Conservation (phyloP, 2,329 filamentous ascomycete species). For the Colletotrichum godetiae region DNA sequence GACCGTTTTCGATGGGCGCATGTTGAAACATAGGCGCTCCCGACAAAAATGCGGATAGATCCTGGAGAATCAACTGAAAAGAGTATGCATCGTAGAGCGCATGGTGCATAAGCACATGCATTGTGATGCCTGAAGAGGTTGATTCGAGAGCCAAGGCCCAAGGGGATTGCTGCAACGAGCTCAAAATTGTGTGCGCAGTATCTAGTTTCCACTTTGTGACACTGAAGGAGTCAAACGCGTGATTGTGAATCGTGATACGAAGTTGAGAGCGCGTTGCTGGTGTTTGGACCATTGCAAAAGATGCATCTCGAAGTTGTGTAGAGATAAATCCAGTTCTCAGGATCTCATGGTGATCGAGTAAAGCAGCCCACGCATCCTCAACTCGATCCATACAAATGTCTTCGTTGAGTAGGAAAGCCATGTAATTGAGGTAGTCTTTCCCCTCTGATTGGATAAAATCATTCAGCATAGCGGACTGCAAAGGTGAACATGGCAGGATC, state of each 20-base stretch:
- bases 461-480: constrained; percentile 84
- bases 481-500: constrained; percentile 80
- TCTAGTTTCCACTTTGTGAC: constrained; percentile 51
- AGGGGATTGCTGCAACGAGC: constrained; percentile 63
- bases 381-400: constrained; percentile 55
- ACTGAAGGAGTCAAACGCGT: constrained; percentile 40
- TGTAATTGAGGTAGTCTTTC: constrained; percentile 79
- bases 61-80: constrained; percentile 71
- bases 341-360: constrained; percentile 72
- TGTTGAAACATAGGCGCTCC: constrained; percentile 28
- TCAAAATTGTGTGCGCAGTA: constrained; percentile 47
- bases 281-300: constrained; percentile 83
- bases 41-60: constrained; percentile 57
- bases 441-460: constrained; percentile 77
- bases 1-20: constrained; percentile 45
- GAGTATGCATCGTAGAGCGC: constrained; percentile 88
- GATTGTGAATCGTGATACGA: constrained; percentile 37
- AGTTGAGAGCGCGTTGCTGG: constrained; percentile 19
- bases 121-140: constrained; percentile 37
- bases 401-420: constrained; percentile 63
- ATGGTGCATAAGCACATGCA: constrained; percentile 75
- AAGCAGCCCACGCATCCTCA: constrained; percentile 67
- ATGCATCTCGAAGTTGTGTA: constrained; percentile 66
- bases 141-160: constrained; percentile 71
- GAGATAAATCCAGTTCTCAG: constrained; percentile 80